phyloP scores from a whole-genome alignment of 176 grass and related monocot species.

The Oryza glumipatula region DNA sequence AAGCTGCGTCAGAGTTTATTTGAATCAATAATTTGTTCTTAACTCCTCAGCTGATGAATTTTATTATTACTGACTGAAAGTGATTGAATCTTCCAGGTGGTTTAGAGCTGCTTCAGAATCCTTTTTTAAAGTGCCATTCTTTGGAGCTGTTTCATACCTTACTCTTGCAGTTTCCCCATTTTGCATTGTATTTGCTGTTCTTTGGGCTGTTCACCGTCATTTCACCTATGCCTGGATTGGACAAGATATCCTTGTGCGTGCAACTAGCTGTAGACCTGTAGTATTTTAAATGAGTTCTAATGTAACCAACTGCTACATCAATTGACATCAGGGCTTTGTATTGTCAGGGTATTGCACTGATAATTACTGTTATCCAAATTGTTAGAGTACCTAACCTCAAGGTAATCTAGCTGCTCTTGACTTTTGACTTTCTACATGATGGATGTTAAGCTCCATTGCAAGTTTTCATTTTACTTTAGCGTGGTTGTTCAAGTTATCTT shows the following conservation, averaged over 20 bases:
- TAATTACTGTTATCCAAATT: conserved; percentile 96
- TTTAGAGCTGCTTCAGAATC: conserved; percentile 82
- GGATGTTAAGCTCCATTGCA: neutral
- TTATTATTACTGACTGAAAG: conserved; percentile 13
- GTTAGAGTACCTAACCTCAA: conserved; percentile 94
- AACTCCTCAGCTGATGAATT: conserved; percentile 14
- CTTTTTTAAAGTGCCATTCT: conserved; percentile 84
- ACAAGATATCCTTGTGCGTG: conserved; percentile 93
- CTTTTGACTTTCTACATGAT: too few relatives aligned
- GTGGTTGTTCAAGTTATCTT: neutral
- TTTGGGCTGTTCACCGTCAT: conserved; percentile 83
- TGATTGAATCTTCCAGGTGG: conserved; percentile 69
- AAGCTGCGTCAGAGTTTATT: conserved; percentile 34
- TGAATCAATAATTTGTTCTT: conserved; percentile 29
- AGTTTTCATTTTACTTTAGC: conserved; percentile 7
- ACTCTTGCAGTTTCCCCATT: conserved; percentile 79
- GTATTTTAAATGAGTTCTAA: conserved; percentile 1
- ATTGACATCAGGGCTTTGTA: conserved; percentile 6
- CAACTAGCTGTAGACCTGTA: conserved; percentile 20
- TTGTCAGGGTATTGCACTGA: conserved; percentile 81
- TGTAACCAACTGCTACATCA: neutral
- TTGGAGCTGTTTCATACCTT: conserved; percentile 92
- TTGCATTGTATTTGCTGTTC: conserved; percentile 75
- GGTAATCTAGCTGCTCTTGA: conserved; percentile 43
- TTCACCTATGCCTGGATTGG: conserved; percentile 76